Evolutionary conservation across 805 yeast genomes (phyloP).

Genomic region (Saturnispora serradocipensis): DNA sequence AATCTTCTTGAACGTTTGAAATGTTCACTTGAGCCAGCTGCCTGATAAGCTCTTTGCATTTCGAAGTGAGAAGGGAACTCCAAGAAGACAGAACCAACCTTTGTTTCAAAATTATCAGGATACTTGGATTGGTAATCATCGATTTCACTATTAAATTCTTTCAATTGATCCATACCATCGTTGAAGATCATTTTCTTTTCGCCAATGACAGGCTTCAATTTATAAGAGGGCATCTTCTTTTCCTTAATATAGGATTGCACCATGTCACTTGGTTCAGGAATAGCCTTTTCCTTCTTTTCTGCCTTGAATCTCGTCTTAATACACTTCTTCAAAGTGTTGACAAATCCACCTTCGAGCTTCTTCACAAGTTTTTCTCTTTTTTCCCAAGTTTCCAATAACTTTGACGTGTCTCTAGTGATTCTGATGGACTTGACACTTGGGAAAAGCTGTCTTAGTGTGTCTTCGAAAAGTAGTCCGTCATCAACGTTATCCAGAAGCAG

Average conservation of each 20-base stretch:
- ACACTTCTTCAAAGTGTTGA: slow-evolving; percentile 50
- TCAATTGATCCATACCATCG: slow-evolving; percentile 57
- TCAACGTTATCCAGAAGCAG: slow-evolving; percentile 65
- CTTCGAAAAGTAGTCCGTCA: slow-evolving; percentile 34
- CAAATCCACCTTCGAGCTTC: slow-evolving; percentile 60
- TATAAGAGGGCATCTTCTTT: slow-evolving; percentile 80
- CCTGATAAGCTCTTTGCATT: slow-evolving; percentile 82
- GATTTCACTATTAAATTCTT: slow-evolving; percentile 62
- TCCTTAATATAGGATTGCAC: slow-evolving; percentile 52
- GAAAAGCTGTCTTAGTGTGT: slow-evolving; percentile 47
- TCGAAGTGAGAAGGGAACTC: slow-evolving; percentile 80
- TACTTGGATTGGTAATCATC: slow-evolving; percentile 45
- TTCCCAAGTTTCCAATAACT: slow-evolving; percentile 45
- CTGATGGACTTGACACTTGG: slow-evolving; percentile 52
- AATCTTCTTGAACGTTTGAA: slow-evolving; percentile 38
- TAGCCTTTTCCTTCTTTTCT: slow-evolving; percentile 45
- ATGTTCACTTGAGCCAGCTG: slow-evolving; percentile 47
- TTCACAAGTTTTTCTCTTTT: slow-evolving; percentile 53
- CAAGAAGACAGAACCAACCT: slow-evolving; percentile 62
- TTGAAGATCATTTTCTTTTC: slow-evolving; percentile 78
- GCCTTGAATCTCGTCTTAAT: slow-evolving; percentile 47
- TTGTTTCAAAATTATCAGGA: slow-evolving; percentile 35
- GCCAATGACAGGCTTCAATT: slow-evolving; percentile 61
- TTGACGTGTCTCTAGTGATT: slow-evolving; percentile 55
- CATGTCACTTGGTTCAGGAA: slow-evolving; percentile 49